phyloP scores from a whole-genome alignment of 2,329 filamentous ascomycete genomes.

The Ophiocordyceps camponoti-floridani region DNA sequence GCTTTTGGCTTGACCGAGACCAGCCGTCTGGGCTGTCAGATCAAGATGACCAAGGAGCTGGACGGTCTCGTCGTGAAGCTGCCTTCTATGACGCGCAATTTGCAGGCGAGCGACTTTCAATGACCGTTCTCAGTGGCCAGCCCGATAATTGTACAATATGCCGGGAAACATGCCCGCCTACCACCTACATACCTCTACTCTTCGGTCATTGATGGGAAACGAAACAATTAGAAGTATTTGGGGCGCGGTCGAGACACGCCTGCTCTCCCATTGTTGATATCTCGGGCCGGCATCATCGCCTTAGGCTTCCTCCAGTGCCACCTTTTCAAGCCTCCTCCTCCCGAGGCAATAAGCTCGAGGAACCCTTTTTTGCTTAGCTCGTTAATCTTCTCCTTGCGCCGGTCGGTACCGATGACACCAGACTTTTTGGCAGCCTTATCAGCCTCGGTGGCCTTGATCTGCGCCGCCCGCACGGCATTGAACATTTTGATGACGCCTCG shows the following conservation, averaged over 20 bases:
- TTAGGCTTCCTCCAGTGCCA: conserved; percentile 35
- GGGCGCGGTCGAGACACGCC: not conserved
- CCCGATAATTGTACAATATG: not conserved
- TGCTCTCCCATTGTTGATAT: conserved; percentile 5
- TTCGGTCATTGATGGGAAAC: not conserved
- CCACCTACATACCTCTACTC: not conserved
- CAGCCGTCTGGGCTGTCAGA: conserved; percentile 68
- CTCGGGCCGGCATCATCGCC: not conserved
- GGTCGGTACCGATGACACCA: conserved; percentile 60
- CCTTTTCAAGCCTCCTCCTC: conserved; percentile 42
- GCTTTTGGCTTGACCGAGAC: conserved; percentile 85
- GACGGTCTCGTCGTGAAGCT: conserved; percentile 74
- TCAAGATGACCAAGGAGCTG: conserved; percentile 77
- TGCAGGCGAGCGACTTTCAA: conserved; percentile 86
- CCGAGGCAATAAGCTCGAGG: conserved; percentile 66
- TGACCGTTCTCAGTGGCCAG: not conserved
- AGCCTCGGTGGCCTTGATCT: conserved; percentile 72
- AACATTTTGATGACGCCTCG: conserved; percentile 91
- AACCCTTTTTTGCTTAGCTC: conserved; percentile 98
- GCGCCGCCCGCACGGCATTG: conserved; percentile 83
- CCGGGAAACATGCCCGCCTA: not conserved
- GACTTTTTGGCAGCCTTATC: conserved; percentile 50
- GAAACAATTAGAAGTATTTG: not conserved
- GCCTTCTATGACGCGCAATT: conserved; percentile 84
- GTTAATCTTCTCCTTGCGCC: conserved; percentile 73